Conservation (phyloP, 1,284 basidiomycete genomes). For the Schizopora paradoxa region DNA sequence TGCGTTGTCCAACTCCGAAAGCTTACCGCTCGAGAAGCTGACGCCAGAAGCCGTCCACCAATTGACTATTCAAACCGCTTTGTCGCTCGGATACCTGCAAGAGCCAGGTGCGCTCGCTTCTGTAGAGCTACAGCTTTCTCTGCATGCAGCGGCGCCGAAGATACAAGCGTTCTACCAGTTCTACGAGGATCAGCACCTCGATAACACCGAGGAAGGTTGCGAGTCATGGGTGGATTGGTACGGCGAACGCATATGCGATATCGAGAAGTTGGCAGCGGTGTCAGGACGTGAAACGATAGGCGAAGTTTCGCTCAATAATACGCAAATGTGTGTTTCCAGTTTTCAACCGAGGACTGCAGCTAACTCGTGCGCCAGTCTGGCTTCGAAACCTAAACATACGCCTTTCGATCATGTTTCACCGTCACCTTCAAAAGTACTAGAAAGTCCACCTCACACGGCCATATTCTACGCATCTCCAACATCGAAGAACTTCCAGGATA, state of each 20-base stretch:
- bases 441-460: slow-evolving; percentile 50
- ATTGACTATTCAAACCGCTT: slow-evolving; percentile 46
- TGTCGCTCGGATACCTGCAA: slow-evolving; percentile 41
- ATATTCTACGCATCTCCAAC: slow-evolving; percentile 67
- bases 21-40: slow-evolving; percentile 30
- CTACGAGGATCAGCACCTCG: slow-evolving; percentile 39
- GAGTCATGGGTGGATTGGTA: slow-evolving; percentile 88
- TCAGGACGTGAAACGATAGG: slow-evolving; percentile 54
- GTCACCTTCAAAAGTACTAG: slow-evolving; percentile 33
- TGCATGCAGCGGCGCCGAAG: slow-evolving; percentile 66
- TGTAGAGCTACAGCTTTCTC: slow-evolving; percentile 57
- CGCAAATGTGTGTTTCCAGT: slow-evolving; percentile 25
- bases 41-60: slow-evolving; percentile 51
- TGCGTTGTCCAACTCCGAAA: slow-evolving; percentile 50
- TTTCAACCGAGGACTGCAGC: neutral
- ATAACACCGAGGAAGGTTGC: slow-evolving; percentile 42
- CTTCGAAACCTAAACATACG: slow-evolving; percentile 43
- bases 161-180: slow-evolving; percentile 70
- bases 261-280: slow-evolving; percentile 54
- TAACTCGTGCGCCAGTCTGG: slow-evolving; percentile 5
- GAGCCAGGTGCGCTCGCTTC: slow-evolving; percentile 44
- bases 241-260: slow-evolving; percentile 69
- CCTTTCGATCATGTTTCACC: slow-evolving; percentile 71
- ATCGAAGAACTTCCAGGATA: slow-evolving; percentile 55
- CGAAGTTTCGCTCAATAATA: slow-evolving; percentile 20